Conservation (phyloP, 2,329 filamentous ascomycete genomes). For the Botrytis cinerea region DNA sequence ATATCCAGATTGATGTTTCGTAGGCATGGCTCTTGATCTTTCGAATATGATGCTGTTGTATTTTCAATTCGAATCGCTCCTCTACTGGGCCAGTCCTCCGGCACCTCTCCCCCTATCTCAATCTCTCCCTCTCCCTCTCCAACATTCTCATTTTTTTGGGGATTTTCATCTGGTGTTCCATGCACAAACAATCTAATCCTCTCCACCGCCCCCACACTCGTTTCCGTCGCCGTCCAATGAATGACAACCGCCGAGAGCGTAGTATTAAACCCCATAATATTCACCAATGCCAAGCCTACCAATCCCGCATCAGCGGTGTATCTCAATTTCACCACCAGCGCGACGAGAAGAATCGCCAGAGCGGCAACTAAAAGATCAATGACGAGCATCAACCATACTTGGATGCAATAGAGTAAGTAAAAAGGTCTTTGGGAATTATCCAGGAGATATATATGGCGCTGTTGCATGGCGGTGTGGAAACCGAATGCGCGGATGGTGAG, state of each 20-base stretch:
- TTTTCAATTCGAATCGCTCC: conserved; percentile 41
- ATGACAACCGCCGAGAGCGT: conserved; percentile 30
- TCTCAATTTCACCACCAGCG: conserved; percentile 40
- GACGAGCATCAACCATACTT: conserved; percentile 57
- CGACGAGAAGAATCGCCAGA: conserved; percentile 40
- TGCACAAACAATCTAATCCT: conserved; percentile 29
- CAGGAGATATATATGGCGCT: conserved; percentile 42
- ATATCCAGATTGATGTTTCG: conserved; percentile 45
- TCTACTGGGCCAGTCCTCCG: conserved; percentile 29
- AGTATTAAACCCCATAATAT: conserved; percentile 34
- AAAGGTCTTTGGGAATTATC: conserved; percentile 56
- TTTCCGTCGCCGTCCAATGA: conserved; percentile 35
- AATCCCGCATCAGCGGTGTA: conserved; percentile 31
- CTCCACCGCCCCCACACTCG: conserved; percentile 33
- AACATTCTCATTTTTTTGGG: conserved; percentile 15
- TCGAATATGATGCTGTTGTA: conserved; percentile 39
- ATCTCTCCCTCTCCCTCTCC: not conserved
- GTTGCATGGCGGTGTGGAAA: not conserved
- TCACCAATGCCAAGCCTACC: conserved; percentile 38
- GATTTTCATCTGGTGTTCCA: conserved; percentile 28
- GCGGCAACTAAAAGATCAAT: conserved; percentile 33
- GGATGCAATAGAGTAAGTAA: conserved; percentile 58
- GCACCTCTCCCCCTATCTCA: conserved; percentile 22
- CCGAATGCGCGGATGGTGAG: not conserved
- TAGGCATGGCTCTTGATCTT: conserved; percentile 25